phyloP scores from a whole-genome alignment of 345 rosid species.

The Citrus glauca region DNA sequence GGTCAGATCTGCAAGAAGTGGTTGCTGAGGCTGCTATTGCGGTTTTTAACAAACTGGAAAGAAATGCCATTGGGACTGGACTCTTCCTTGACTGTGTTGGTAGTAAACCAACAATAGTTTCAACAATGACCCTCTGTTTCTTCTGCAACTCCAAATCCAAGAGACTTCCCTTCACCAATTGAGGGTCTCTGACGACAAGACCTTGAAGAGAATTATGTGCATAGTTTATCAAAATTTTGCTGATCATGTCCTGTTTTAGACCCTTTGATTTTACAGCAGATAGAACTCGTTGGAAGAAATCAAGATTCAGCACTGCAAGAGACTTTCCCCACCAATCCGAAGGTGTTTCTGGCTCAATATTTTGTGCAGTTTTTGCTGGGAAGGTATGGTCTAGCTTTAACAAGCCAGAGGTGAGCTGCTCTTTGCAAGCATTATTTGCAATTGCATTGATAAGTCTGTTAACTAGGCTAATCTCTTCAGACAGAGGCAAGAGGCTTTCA shows the following conservation, averaged over 20 bases:
- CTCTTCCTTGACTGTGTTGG: constrained; percentile 92
- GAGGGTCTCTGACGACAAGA: constrained; percentile 51
- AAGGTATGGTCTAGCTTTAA: constrained; percentile 76
- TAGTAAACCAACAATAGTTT: constrained; percentile 67
- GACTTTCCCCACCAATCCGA: constrained; percentile 96
- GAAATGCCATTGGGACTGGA: constrained; percentile 86
- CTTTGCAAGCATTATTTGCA: constrained; percentile 87
- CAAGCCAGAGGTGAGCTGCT: constrained; percentile 93
- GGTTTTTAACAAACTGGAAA: constrained; percentile 79
- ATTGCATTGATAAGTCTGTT: constrained; percentile 63
- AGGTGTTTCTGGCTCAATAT: constrained; percentile 68
- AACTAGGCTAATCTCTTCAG: constrained; percentile 80
- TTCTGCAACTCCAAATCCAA: constrained; percentile 64
- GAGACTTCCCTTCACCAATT: constrained; percentile 51
- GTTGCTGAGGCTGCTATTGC: constrained; percentile 64
- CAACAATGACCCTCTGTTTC: constrained; percentile 73
- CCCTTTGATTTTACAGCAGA: constrained; percentile 88
- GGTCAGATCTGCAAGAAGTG: constrained; percentile 72
- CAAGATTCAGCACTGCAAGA: constrained; percentile 60
- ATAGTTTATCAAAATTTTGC: constrained; percentile 82
- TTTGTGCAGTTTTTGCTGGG: constrained; percentile 35
- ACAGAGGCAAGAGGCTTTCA: constrained; percentile 62
- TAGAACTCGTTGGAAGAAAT: constrained; percentile 79
- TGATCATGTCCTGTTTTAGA: constrained; percentile 85
- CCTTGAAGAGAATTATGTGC: constrained; percentile 83